phyloP scores from a whole-genome alignment of 495 filamentous ascomycete genomes.

The Podospora bellae-mahoneyi region DNA sequence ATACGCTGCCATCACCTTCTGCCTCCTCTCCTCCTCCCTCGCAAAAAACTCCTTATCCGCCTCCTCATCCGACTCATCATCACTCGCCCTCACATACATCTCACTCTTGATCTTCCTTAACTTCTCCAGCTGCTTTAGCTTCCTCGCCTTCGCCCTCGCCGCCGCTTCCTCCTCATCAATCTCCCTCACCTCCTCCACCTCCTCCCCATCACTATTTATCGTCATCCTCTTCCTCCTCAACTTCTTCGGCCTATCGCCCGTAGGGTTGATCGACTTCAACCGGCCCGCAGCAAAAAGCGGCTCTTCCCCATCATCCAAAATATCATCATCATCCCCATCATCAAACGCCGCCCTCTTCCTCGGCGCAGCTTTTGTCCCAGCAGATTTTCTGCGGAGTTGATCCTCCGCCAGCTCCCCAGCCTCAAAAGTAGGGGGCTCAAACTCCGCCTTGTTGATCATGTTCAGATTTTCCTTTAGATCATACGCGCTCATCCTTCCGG shows the following conservation, averaged over 20 bases:
- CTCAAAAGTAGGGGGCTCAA: slow-evolving; percentile 67
- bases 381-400: slow-evolving; percentile 66
- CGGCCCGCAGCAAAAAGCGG: slow-evolving; percentile 64
- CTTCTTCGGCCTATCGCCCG: slow-evolving; percentile 42
- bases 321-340: slow-evolving; percentile 61
- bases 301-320: slow-evolving; percentile 47
- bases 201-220: slow-evolving; percentile 38
- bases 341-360: slow-evolving; percentile 55
- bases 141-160: slow-evolving; percentile 49
- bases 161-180: slow-evolving; percentile 38
- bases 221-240: slow-evolving; percentile 45
- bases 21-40: slow-evolving; percentile 51
- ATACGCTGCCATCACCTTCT: slow-evolving; percentile 27
- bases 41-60: slow-evolving; percentile 68
- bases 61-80: slow-evolving; percentile 72
- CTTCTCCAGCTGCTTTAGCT: slow-evolving; percentile 59
- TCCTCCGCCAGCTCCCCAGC: slow-evolving; percentile 68
- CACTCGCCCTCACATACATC: slow-evolving; percentile 72
- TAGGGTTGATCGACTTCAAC: slow-evolving; percentile 52
- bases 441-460: slow-evolving; percentile 66
- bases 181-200: slow-evolving; percentile 54
- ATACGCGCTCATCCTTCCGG: slow-evolving; percentile 58
- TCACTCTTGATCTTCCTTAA: slow-evolving; percentile 76
- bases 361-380: slow-evolving; percentile 24
- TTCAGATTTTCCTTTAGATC: slow-evolving; percentile 58